Percentiles rank a stretch among this genome's conserved stretches.
Evolutionary conservation across 1,284 basidiomycete genomes (phyloP).

Genomic region (Rhodotorula sp.): DNA sequence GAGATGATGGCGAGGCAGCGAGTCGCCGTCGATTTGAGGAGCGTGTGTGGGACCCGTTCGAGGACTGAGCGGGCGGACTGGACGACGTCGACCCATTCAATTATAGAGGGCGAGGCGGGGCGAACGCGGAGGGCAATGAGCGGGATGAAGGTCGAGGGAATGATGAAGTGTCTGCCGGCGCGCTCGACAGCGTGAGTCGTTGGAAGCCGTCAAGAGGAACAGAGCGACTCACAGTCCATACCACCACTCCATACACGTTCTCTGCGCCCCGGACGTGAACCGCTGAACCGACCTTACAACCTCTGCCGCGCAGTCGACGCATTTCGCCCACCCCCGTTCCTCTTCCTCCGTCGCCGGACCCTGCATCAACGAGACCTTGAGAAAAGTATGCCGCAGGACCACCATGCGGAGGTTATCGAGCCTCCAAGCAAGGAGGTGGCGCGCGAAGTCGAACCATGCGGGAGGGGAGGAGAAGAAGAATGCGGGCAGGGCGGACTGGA

Average conservation of each 20-base stretch:
- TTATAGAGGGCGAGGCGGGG: neutral
- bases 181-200: no score
- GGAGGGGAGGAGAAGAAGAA: slow-evolving; percentile 7
- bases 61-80: slow-evolving; percentile 11
- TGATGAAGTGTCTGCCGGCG: slow-evolving; percentile 2
- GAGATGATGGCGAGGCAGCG: slow-evolving; percentile 10
- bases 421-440: slow-evolving; percentile 7
- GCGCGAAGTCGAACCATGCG: slow-evolving; percentile 11
- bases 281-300: slow-evolving; percentile 1
- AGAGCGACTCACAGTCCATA: slow-evolving; percentile 2
- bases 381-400: slow-evolving; percentile 11
- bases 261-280: neutral
- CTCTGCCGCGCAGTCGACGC: slow-evolving; percentile 4
- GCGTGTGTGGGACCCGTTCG: slow-evolving; percentile 7
- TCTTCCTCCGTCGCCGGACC: neutral
- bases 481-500: slow-evolving; percentile 9
- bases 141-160: slow-evolving; percentile 9
- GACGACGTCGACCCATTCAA: slow-evolving; percentile 15
- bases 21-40: slow-evolving; percentile 10
- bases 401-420: slow-evolving; percentile 17
- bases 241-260: slow-evolving; percentile 15
- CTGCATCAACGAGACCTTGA: slow-evolving; percentile 10
- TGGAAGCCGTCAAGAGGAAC: neutral
- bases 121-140: slow-evolving; percentile 19
- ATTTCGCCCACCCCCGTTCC: slow-evolving; percentile 7